These are phyloP conservation scores for Phytopythium litorale DNA, from an alignment of 352 stramenopile genomes.

Conservation along the genomic window DNA sequence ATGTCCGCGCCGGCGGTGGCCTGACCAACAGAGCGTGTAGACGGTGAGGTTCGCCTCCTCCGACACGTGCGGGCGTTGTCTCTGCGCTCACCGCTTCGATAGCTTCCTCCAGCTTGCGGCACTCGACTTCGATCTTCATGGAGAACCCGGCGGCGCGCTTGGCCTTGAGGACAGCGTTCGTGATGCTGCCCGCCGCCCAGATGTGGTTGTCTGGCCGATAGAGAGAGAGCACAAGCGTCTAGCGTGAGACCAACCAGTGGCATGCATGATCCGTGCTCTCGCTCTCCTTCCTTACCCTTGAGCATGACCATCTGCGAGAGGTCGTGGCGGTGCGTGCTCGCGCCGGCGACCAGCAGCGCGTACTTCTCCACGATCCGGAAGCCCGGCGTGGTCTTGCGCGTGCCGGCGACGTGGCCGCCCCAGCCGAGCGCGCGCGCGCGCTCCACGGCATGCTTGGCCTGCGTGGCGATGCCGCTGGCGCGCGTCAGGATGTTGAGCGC, in stretches of 20 bases:
- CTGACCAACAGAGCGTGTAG: slow-evolving; percentile 12
- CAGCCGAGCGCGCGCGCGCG: slow-evolving; percentile 71
- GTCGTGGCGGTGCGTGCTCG: slow-evolving; percentile 93
- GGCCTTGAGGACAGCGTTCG: slow-evolving; percentile 91
- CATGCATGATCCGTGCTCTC: not conserved
- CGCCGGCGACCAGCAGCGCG: slow-evolving; percentile 94
- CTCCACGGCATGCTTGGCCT: slow-evolving; percentile 61
- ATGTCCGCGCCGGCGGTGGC: slow-evolving; percentile 85
- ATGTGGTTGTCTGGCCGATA: slow-evolving; percentile 94
- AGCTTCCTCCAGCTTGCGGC: slow-evolving; percentile 91
- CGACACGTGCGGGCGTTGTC: not conserved
- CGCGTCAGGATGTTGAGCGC: slow-evolving; percentile 97
- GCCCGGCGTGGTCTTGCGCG: slow-evolving; percentile 97
- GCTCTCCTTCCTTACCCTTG: slow-evolving; percentile 64
- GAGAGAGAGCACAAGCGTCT: not conserved
- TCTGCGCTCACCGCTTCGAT: slow-evolving; percentile 77
- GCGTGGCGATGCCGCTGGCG: slow-evolving; percentile 94
- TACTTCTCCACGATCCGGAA: slow-evolving; percentile 99
- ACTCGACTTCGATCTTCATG: slow-evolving; percentile 99
- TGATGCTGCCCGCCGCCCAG: slow-evolving; percentile 94
- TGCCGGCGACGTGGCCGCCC: slow-evolving; percentile 95
- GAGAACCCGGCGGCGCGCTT: slow-evolving; percentile 93
- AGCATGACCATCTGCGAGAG: slow-evolving; percentile 99
- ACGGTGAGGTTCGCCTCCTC: not conserved
- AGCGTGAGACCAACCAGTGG: not conserved